Base-by-base conservation (phyloP, 352 stramenopile genomes). In the Globisporangium alternatum region DNA sequence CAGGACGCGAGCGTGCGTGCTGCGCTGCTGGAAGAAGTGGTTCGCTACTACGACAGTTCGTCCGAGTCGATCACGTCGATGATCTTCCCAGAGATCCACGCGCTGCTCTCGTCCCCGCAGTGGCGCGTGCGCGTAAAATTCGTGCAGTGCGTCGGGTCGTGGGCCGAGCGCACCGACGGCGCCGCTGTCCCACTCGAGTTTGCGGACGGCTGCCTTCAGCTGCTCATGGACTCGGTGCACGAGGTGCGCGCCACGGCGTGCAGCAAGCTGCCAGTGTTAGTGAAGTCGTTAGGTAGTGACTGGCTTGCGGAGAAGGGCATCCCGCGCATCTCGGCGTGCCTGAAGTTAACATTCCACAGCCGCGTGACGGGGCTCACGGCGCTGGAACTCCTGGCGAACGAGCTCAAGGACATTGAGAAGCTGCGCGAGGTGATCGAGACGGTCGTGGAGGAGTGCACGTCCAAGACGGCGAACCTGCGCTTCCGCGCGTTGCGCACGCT, bases 121-220 rank as follows among this genome's bases (percentile, higher is more conserved):
- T 96, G 88, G 88, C 84, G 88, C 55, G 81, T 93, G 22, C 88
- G 88, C 21, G 80, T 96, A 25, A 92, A 93, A 55, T 94, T 89
- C 72, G 83, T 93, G 43, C 78, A 96, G 67, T 93, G 88, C 56
- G 82, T 96, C 43, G 83, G 76, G 48, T 83, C 86, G 5, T 96
- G 86, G 86, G 81, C 83, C 5, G 83, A 89, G 57, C 83, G 83
- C 54, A 71, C 75, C 0, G 82, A 93, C 58, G 80, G 79, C 4
- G 72, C 77, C 8, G 56, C 71, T 47, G 72, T 93, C 13, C 81
- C 84, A 33, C 44, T 76, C 3, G 81, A 91, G 35, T 91, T 93
- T 69, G 84, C 86, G 13, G 78, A 90, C 66, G 75, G 79, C 1
- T 92, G 78, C 21, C 69, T 96, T 25, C 74, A 83, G 15, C 64